These are phyloP conservation scores for Onygenales sp. DNA, from an alignment of 2,329 filamentous ascomycete species.

Conservation along the genomic window DNA sequence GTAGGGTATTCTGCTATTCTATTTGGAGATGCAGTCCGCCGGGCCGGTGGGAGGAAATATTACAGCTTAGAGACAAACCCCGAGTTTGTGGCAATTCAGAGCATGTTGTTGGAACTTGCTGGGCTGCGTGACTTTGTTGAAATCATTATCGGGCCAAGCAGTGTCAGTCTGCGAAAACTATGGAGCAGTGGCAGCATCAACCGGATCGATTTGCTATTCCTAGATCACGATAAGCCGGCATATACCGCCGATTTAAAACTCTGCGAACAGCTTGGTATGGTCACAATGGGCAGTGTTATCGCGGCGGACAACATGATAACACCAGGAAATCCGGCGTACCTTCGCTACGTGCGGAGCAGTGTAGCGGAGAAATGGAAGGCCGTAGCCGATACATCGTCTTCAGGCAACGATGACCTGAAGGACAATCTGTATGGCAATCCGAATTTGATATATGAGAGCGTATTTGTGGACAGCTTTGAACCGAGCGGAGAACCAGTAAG, in stretches of 20 bases:
- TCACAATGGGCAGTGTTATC: constrained; percentile 45
- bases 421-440: constrained; percentile 46
- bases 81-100: constrained; percentile 62
- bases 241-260: constrained; percentile 68
- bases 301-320: constrained; percentile 37
- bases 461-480: constrained; percentile 55
- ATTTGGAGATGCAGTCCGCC: constrained; percentile 58
- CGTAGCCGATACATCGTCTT: constrained; percentile 13
- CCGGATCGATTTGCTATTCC: constrained; percentile 62
- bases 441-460: constrained; percentile 56
- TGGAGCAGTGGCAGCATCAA: constrained; percentile 43
- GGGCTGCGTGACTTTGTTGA: constrained; percentile 62
- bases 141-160: constrained; percentile 60
- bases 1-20: constrained; percentile 73
- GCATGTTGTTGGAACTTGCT: constrained; percentile 61
- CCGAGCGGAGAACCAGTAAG: constrained; percentile 56
- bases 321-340: constrained; percentile 37
- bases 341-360: constrained; percentile 57
- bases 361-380: constrained; percentile 44
- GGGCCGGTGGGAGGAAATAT: constrained; percentile 56
- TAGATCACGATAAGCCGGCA: constrained; percentile 72
- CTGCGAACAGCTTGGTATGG: constrained; percentile 59
- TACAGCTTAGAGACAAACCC: constrained; percentile 65
- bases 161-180: constrained; percentile 54
- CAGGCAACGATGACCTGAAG: constrained; percentile 12